These are phyloP conservation scores for Coemansia sp. DNA, from an alignment of 192 early-diverging fungal genomes.

Conservation along the genomic window DNA sequence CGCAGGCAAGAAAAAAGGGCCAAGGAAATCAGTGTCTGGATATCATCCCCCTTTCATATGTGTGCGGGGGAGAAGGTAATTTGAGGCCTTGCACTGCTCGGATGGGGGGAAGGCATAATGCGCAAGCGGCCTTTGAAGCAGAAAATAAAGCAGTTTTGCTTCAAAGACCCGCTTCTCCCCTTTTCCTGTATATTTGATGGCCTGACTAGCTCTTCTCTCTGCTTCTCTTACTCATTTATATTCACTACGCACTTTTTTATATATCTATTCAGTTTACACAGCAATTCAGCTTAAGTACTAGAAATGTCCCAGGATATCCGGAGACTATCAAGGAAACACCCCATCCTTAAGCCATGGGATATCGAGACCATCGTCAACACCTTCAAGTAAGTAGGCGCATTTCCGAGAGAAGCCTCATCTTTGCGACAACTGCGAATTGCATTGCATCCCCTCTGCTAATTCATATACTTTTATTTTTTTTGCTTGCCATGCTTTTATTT, in stretches of 20 bases:
- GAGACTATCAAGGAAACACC: conserved; percentile 45
- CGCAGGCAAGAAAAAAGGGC: too few relatives aligned
- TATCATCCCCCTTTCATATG: too few relatives aligned
- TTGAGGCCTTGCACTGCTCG: too few relatives aligned
- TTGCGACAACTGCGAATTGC: neutral
- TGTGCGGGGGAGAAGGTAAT: too few relatives aligned
- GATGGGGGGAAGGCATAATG: too few relatives aligned
- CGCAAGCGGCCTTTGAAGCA: too few relatives aligned
- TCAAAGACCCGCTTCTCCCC: too few relatives aligned
- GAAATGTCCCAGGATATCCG: conserved; percentile 15
- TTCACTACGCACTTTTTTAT: conserved; percentile 3
- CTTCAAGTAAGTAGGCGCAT: conserved; percentile 43
- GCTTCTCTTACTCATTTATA: conserved; percentile 1
- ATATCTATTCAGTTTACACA: neutral
- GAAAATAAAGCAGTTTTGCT: too few relatives aligned
- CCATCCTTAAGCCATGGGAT: conserved; percentile 54
- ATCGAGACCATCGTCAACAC: conserved; percentile 41
- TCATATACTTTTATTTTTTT: neutral
- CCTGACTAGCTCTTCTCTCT: conserved; percentile 6
- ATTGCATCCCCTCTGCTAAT: too few relatives aligned
- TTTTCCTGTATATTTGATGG: too few relatives aligned
- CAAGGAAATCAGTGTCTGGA: too few relatives aligned
- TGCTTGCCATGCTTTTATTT: neutral
- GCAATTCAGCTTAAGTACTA: neutral
- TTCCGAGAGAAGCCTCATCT: neutral